Base-by-base conservation (phyloP, 1,139 yeast genomes). In the Kodamaea sp. region DNA sequence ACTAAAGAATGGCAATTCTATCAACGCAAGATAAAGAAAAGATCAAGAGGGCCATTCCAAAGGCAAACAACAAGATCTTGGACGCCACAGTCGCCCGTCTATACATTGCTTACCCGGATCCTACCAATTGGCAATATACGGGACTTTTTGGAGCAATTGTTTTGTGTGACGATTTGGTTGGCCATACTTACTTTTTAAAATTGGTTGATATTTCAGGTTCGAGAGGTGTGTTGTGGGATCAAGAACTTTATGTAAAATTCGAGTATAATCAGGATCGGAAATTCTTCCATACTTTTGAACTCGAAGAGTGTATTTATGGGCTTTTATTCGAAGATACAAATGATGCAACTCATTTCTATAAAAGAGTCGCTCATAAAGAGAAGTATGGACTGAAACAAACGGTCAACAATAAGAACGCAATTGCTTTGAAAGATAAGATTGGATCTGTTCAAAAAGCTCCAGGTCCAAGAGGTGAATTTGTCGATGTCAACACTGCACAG, bases 181-280 rank as follows among this genome's bases (percentile, higher is more conserved):
- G 98, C 3, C 92, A 90, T 62, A 88, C 97, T 0, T 90, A 85
- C 58, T 92, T 89, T 60, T 70, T 92, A 38, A 92, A 92, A 58
- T 59, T 92, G 42, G 95, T 92, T 8, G 98, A 92, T 55, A 79
- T 92, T 31, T 59, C 70, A 31, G 95, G 95, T 8, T 78, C 79
- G 46, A 70, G 86, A 31, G 97, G 97, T 12, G 95, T 92, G 1
- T 49, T 92, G 1, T 92, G 98, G 98, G 98, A 92, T 60, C 98
- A 92, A 60, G 98, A 92, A 60, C 63, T 92, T 35, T 92, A 87
- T 57, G 82, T 88, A 7, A 84, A 86, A 53, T 89, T 92, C 58
- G 84, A 82, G 48, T 92, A 92, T 62, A 78, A 85, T 57, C 97
- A 92, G 62, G 98, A 92, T 59, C 76, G 98, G 23, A 82, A 95